Base-by-base conservation (phyloP, 495 filamentous ascomycete species). In the Aspergillus taichungensis region DNA sequence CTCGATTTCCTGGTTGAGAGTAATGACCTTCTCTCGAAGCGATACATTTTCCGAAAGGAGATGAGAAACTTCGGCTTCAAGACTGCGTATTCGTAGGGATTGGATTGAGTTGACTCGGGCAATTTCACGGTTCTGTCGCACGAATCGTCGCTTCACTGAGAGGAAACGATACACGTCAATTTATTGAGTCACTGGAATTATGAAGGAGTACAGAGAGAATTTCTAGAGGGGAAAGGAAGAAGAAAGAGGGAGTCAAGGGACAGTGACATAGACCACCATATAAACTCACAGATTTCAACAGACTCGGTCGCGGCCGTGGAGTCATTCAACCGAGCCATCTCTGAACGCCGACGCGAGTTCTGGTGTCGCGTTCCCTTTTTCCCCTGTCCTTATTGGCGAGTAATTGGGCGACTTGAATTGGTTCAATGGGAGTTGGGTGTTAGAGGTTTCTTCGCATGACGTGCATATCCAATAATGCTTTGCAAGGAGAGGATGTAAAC, bases 101-200 rank as follows among this genome's bases (percentile, higher is more conserved):
- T 96, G 94, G 49, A 80, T 82, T 3, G 94, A 94, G 67, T 98
- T 97, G 49, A 81, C 79, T 57, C 84, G 73, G 37, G 89, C 89
- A 47, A 98, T 88, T 54, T 96, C 92, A 46, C 88, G 82, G 63
- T 98, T 98, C 61, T 98, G 92, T 34, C 91, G 79, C 38, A 95
- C 69, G 58, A 92, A 94, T 57, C 85, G 79, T 52, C 87, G 73
- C 59, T 88, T 90, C 32, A 95, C 88, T 94, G 58, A 42, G 52
- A 37, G 50, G 40, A 41, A 40, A 31, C 30, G 31, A 8, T 10
- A 30, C 29, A 8, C 14, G 42, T 50, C 43, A 62, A 27, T 30
- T 45, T 11, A 10, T 35, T 43, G 13, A 31, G n/a, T 14, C 12
- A 12, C 33, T 42, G 42, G 31, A 38, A 34, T 18, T 9, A 9